A percentile compares a stretch with the other conserved stretches of the same genome.
Conservation (phyloP, 352 stramenopile species). For the Globisporangium nagaii region DNA sequence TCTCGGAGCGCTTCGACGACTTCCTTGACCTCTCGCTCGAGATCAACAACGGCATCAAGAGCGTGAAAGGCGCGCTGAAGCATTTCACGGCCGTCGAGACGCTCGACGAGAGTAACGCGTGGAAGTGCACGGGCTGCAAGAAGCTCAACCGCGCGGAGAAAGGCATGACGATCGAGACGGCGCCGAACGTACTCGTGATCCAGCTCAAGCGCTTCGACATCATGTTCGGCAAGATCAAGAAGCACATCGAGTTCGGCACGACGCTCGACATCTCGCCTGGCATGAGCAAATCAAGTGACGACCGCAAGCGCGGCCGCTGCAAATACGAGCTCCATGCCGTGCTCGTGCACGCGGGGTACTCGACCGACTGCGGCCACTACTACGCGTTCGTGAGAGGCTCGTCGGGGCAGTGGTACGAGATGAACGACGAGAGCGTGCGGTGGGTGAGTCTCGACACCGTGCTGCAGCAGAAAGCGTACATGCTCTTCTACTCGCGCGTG, state of each 20-base stretch:
- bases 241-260: slow-evolving; percentile 72
- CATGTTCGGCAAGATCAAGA: slow-evolving; percentile 87
- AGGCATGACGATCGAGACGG: slow-evolving; percentile 67
- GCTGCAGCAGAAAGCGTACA: slow-evolving; percentile 86
- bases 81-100: slow-evolving; percentile 82
- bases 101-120: slow-evolving; percentile 81
- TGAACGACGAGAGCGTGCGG: slow-evolving; percentile 88
- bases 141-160: slow-evolving; percentile 80
- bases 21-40: slow-evolving; percentile 90
- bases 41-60: slow-evolving; percentile 70
- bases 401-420: slow-evolving; percentile 89
- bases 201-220: slow-evolving; percentile 90
- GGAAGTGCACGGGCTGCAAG: slow-evolving; percentile 80
- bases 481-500: slow-evolving; percentile 87
- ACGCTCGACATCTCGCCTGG: slow-evolving; percentile 58
- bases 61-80: slow-evolving; percentile 62
- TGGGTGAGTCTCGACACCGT: slow-evolving; percentile 86
- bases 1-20: slow-evolving; percentile 77
- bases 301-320: slow-evolving; percentile 36
- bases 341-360: slow-evolving; percentile 83
- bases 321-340: slow-evolving; percentile 81
- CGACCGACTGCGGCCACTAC: slow-evolving; percentile 89
- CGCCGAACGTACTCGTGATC: slow-evolving; percentile 84
- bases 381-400: slow-evolving; percentile 86
- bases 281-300: slow-evolving; percentile 51